Base-by-base conservation (phyloP, 2,329 filamentous ascomycete species). In the Leptographium procerum region DNA sequence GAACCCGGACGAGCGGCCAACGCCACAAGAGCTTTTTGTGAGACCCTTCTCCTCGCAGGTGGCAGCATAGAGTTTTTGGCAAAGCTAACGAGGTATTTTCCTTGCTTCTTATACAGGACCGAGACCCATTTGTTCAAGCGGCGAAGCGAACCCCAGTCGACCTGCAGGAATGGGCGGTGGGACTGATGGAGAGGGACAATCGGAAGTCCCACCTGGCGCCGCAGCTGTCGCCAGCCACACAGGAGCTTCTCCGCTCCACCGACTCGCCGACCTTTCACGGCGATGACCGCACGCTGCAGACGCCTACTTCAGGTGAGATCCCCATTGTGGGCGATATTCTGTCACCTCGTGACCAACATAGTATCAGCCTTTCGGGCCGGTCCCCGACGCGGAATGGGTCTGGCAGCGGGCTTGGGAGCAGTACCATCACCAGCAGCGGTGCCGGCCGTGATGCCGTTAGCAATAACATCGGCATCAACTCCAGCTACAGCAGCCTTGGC, bases 61-160 rank as follows among this genome's bases (percentile, higher is more conserved):
- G 10, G 5, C 4, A 1, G 34, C 10, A n/a, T 26, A 22, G 16
- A 26, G 13, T 22, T n/a, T n/a, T n/a, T 47, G n/a, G 22, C 14
- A 45, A n/a, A n/a, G 31, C 50, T 31, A 58, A 52, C 47, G 24
- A 57, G 2, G 3, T 43, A 48, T 14, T 9, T 11, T 48, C n/a
- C 11, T 26, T 24, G 9, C 43, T 45, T 22, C 11, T 4, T 36
- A 10, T 22, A 2, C 60, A 95, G 90, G 91, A 96, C 64, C 86
- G 87, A 61, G 94, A 99, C 69, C 85, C 91, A 4, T 99, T 99
- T 72, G 84, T 99, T 24, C 91, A 96, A 73, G 94, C 94, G 57
- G 94, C 94, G 54, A 97, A 97, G 77, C 84, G 92, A 65, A 99
- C 94, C 1, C 94, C 94, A 0, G 94, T 99, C 55, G 88, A 99